Base-by-base conservation (phyloP, 129 eudicot species). In the Oenanthe sinensis region DNA sequence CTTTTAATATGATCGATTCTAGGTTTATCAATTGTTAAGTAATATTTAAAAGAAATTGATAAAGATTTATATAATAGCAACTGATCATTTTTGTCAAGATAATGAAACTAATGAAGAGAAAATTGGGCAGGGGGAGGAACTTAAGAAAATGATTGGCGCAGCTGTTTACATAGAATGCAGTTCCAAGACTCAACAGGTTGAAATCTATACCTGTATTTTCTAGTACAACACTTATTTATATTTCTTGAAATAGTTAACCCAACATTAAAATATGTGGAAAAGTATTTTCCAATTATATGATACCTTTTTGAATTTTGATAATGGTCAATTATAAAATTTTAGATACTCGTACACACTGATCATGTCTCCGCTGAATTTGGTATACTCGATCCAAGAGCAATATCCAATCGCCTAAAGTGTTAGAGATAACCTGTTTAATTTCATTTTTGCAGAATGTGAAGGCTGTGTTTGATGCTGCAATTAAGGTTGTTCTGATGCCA, bases 111-210 rank as follows among this genome's bases (percentile, higher is more conserved):
- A 71, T 20, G 2, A 39, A 42, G 2, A 70, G 33, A 8, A 42
- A 71, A 19, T 42, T 71, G 54, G 24, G 78, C 79, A 90, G 97
- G 97, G 96, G 49, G 96, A 90, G 75, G 97, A 92, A 72, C 82
- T 92, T 55, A 88, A 88, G 86, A 92, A 88, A 79, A 84, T 86
- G 85, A 92, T 88, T 73, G 97, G 97, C 52, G 97, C 97, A 78
- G 89, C 86, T 77, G 93, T 89, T 82, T 92, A 90, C 74, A 83
- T 92, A 20, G 97, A 92, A 78, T 92, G 97, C 81, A 92, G 97
- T 73, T 87, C 97, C 55, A 92, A 90, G 78, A 90, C 97, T 81
- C 97, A 92, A 71, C 97, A 90, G 91, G 77, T 74, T 72, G 3
- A 24, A 72, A 72, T 30, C 30, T 0, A 58, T 22, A 8, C 30